phyloP scores from a whole-genome alignment of 768 basidiomycete genomes.

The Lactarius deliciosus region DNA sequence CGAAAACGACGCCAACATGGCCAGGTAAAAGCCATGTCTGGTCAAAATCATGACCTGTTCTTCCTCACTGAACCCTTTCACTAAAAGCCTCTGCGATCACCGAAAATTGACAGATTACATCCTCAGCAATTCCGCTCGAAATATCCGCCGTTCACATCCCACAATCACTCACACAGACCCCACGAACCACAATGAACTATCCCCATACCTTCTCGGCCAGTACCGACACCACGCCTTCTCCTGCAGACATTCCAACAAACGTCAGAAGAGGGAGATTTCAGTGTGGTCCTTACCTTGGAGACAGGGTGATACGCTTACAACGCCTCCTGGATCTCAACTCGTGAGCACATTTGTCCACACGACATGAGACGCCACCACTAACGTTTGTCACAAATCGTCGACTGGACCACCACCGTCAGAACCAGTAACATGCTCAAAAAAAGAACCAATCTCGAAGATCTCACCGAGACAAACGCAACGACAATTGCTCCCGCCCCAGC shows the following conservation, averaged over 20 bases:
- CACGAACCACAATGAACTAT: not conserved
- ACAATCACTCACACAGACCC: not conserved
- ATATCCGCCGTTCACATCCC: slow-evolving; percentile 1
- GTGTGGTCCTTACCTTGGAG: too few species aligned
- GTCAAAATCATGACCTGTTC: not conserved
- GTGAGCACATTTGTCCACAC: too few species aligned
- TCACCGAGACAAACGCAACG: not conserved
- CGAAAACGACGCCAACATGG: not conserved
- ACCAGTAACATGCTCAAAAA: not conserved
- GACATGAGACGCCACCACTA: not conserved
- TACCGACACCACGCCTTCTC: not conserved
- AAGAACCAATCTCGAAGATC: not conserved
- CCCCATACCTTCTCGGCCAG: not conserved
- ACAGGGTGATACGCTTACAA: too few species aligned
- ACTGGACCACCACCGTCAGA: not conserved
- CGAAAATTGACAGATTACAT: not conserved
- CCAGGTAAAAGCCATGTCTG: not conserved
- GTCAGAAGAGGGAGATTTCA: too few species aligned
- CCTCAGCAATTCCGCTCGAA: not conserved
- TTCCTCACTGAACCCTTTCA: not conserved
- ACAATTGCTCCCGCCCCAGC: not conserved
- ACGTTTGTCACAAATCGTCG: not conserved
- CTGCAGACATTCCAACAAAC: too few species aligned
- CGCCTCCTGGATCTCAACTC: too few species aligned
- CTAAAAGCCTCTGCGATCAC: not conserved